Evolutionary conservation across 2,329 filamentous ascomycete genomes (phyloP).

Genomic region (Hypoxylon sp.): DNA sequence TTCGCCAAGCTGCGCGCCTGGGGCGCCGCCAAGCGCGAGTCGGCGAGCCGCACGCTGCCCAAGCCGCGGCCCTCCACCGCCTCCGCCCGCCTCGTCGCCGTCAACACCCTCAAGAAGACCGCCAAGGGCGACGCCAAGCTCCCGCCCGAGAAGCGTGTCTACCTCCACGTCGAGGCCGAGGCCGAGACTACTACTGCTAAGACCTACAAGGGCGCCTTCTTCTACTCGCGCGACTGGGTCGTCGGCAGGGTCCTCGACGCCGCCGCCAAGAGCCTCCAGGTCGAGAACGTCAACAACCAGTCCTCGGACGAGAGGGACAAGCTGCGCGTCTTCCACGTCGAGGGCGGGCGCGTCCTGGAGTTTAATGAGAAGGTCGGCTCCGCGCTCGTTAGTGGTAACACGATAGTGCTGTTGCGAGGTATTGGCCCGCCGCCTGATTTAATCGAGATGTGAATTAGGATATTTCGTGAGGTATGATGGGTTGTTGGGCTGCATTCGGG

Average conservation of each 20-base stretch:
- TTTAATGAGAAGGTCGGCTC: constrained; percentile 86
- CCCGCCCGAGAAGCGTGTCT: constrained; percentile 83
- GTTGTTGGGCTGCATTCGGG: constrained; percentile 29
- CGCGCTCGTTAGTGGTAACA: constrained; percentile 81
- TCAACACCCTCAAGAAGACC: constrained; percentile 81
- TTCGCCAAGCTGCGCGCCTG: constrained; percentile 81
- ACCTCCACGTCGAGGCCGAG: constrained; percentile 89
- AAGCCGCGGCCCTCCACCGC: constrained; percentile 70
- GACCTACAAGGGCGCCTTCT: constrained; percentile 82
- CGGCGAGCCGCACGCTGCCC: constrained; percentile 65
- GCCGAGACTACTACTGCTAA: constrained; percentile 85
- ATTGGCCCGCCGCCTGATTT: constrained; percentile 81
- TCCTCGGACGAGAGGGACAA: constrained; percentile 78
- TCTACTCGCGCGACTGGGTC: constrained; percentile 86
- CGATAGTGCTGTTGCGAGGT: constrained; percentile 85
- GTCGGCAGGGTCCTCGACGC: constrained; percentile 82
- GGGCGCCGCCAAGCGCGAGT: constrained; percentile 76
- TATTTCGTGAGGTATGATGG: constrained; percentile 11
- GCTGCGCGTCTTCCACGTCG: constrained; percentile 89
- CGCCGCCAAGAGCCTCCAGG: constrained; percentile 78
- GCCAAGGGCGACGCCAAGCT: constrained; percentile 92
- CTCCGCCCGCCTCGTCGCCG: constrained; percentile 70
- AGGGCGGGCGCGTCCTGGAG: constrained; percentile 84
- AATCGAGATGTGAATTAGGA: constrained; percentile 60
- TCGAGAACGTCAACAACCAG: constrained; percentile 85